Evolutionary conservation across 306 rosid genomes (phyloP).

Genomic region (Gleditsia sinensis): DNA sequence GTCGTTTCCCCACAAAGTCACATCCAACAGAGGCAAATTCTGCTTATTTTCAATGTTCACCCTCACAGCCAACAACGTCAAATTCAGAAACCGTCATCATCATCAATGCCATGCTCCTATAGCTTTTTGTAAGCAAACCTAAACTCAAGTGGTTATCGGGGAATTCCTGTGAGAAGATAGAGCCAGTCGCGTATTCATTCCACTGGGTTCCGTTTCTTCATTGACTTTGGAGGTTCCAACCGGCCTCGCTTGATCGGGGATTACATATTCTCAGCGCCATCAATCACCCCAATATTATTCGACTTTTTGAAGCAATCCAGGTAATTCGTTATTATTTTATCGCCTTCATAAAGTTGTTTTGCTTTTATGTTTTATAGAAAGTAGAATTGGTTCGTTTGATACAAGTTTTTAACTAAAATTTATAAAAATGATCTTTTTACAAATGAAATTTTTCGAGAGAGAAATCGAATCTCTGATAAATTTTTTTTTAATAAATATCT

Average conservation of each 20-base stretch:
- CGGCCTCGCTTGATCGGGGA: conserved; percentile 63
- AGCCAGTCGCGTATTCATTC: conserved; percentile 21
- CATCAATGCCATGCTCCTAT: not conserved
- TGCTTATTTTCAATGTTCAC: not conserved
- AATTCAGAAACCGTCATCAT: not conserved
- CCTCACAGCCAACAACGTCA: no score
- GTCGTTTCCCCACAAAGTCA: conserved; percentile 33
- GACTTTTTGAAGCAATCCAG: conserved; percentile 69
- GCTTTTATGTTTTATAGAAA: not conserved
- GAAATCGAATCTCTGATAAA: no score
- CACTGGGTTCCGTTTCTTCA: conserved; percentile 34
- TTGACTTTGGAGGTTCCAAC: conserved; percentile 48
- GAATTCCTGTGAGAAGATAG: not conserved
- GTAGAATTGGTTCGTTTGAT: no score
- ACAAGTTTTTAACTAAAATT: no score
- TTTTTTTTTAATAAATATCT: no score
- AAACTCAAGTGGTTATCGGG: not conserved
- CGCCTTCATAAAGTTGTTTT: not conserved
- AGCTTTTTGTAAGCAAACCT: not conserved
- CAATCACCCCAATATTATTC: conserved; percentile 78
- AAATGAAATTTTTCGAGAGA: no score
- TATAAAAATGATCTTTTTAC: no score
- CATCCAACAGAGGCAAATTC: not conserved
- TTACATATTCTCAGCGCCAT: conserved; percentile 85
- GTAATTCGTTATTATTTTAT: conserved; percentile 33